These are phyloP conservation scores for Xylaria hypoxylon DNA, from an alignment of 2,329 filamentous ascomycete species.

Conservation along the genomic window DNA sequence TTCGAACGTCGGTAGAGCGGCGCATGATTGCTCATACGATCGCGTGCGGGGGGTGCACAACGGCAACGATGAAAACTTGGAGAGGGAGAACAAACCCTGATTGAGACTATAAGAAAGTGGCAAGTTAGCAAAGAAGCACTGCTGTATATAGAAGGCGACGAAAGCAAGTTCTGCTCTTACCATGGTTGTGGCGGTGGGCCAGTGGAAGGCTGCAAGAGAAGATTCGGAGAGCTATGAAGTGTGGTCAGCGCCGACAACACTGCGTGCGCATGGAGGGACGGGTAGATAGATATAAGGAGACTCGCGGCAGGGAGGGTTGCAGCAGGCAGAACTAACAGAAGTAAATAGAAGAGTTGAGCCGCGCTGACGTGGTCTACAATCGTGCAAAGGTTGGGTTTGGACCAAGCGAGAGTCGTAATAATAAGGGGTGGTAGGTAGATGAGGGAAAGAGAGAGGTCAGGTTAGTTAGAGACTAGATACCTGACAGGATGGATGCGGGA, in stretches of 20 bases:
- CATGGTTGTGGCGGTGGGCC: conserved; percentile 47
- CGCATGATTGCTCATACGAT: conserved; percentile 30
- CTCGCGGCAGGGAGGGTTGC: conserved; percentile 6
- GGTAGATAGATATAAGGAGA: conserved; percentile 23
- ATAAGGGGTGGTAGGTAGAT: conserved; percentile 30
- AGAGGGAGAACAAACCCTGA: conserved; percentile 68
- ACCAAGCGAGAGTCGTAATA: conserved; percentile 31
- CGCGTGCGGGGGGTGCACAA: conserved; percentile 32
- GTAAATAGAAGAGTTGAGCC: conserved; percentile 31
- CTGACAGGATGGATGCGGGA: conserved; percentile 41
- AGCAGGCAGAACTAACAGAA: conserved; percentile 39
- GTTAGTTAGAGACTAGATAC: conserved; percentile 37
- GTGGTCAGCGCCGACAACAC: conserved; percentile 44
- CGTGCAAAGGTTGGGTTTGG: conserved; percentile 34
- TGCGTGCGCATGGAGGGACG: conserved; percentile 28
- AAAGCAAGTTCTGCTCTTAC: conserved; percentile 44
- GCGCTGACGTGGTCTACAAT: conserved; percentile 38
- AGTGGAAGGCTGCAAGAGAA: conserved; percentile 41
- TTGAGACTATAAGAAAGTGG: conserved; percentile 66
- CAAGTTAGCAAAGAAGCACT: conserved; percentile 42
- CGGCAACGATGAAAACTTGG: conserved; percentile 34
- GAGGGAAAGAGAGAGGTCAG: conserved; percentile 42
- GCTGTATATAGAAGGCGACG: conserved; percentile 10
- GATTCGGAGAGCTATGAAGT: conserved; percentile 45
- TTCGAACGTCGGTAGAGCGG: conserved; percentile 19